Evolutionary conservation across 2,329 filamentous ascomycete genomes (phyloP), one percentile per base, ranked within the genome.

Genomic region (Epichloe brachyelytri): DNA sequence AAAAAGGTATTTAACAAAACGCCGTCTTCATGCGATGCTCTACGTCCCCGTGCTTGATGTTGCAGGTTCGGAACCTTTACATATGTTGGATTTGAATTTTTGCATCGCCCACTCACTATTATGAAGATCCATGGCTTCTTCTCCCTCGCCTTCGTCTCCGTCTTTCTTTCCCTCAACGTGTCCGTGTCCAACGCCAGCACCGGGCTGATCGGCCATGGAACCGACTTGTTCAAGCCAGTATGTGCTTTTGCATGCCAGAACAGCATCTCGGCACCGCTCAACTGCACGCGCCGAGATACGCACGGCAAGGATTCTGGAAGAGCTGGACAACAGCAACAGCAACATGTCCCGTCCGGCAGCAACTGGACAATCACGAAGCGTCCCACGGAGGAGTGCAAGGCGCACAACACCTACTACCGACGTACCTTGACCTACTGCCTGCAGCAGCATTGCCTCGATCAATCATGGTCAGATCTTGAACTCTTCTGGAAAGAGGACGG

Each of bases 241-340:
- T 66, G 65, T 44, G 60, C 64, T 12, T 65, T 59, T 43, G 56
- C 59, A 14, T 64, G 63, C 45, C 56, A 56, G 2, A 57, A 55
- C 26, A 50, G 51, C 33, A 51, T 62, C 44, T 54, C 55, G 43
- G 56, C 55, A 38, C 53, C 56, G n/a, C 54, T 62, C 4, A 54
- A 57, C 45, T 63, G 61, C 51, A 57, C 58, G 12, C 54, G 49
- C 14, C 22, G 33, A 36, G 6, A n/a, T 22, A 1, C 22, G 14
- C 7, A 11, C 14, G 8, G 17, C 39, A 41, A 10, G 17, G 2
- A 8, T 10, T 30, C 26, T 10, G 26, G 8, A 30, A 30, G 26
- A 30, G 2, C 8, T 2, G 26, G 26, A 1, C 26, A 30, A 3
- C 26, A 30, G 26, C 26, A 30, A 10, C 26, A 30, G 26, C 26